Evolutionary conservation across 75 land plant genomes (phyloP), one percentile per base, ranked within the genome.

Genomic region (Azolla pinnata): DNA sequence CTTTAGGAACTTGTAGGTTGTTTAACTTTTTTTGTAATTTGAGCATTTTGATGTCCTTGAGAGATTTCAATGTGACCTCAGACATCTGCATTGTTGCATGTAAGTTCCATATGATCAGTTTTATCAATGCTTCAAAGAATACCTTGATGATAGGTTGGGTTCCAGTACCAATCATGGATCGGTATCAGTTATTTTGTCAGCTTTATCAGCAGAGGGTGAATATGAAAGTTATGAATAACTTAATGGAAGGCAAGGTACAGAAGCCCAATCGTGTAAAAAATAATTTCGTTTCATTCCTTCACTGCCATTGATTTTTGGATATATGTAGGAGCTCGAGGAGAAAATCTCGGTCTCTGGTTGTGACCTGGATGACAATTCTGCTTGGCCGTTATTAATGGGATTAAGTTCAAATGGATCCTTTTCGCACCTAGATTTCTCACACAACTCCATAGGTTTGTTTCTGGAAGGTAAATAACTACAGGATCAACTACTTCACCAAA

Each of bases 331-430:
- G 31, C 69, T 79, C 33, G 86, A 82, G 28, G 97, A 84, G 58
- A 84, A 85, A 66, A 69, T 92, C 26, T 61, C 66, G 25, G 87
- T 76, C 5, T 85, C 95, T 33, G 85, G 75, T 23, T 92, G 96
- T 72, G 80, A 68, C 30, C 57, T 92, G 60, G 80, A 83, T 49
- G 97, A 92, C 63, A 28, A 75, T 17, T 83, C 87, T 53, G 69
- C 82, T 32, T 60, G 55, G 40, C 90, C 97, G 32, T 76, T 92
- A 49, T 31, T 92, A 24, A 62, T 75, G 69, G 87, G 96, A 0
- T 61, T 92, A 24, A 77, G 67, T 26, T 73, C 61, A 2, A 71
- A 63, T 55, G 80, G 72, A 59, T 63, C 77, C 31, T 55, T 88
- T 28, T 70, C 95, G 1, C 51, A 56, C 12, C 31, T 92, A 33